Evolutionary conservation across 2,329 filamentous ascomycete species (phyloP).

Genomic region (Monosporascus sp.): DNA sequence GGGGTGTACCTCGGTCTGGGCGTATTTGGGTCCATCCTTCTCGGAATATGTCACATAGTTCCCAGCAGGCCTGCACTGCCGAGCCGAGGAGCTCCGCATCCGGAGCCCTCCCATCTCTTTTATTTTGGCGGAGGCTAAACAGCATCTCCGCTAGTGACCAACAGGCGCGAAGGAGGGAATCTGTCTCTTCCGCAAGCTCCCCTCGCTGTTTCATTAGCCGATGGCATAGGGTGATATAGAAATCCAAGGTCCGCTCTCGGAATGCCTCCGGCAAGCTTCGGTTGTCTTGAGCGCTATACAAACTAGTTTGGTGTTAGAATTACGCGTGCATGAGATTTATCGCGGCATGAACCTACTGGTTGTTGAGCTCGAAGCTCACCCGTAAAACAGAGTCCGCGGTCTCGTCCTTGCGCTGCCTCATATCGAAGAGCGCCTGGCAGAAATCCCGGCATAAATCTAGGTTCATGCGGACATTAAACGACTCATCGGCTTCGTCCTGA

Average conservation of each 20-base stretch:
- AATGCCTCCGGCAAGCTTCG: slow-evolving; percentile 79
- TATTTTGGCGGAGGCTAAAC: slow-evolving; percentile 81
- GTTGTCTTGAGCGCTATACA: slow-evolving; percentile 84
- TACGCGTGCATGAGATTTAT: background rate
- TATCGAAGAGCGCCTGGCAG: slow-evolving; percentile 85
- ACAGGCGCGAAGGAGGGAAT: slow-evolving; percentile 77
- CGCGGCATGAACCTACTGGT: slow-evolving; percentile 55
- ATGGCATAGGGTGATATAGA: slow-evolving; percentile 91
- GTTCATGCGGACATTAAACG: slow-evolving; percentile 65
- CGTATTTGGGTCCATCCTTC: slow-evolving; percentile 87
- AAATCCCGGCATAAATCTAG: slow-evolving; percentile 88
- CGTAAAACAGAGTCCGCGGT: slow-evolving; percentile 78
- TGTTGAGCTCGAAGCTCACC: slow-evolving; percentile 93
- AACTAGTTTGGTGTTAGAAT: slow-evolving; percentile 32
- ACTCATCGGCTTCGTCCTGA: slow-evolving; percentile 62
- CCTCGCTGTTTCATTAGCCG: slow-evolving; percentile 92
- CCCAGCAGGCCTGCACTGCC: slow-evolving; percentile 90
- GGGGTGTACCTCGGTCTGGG: slow-evolving; percentile 79
- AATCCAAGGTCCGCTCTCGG: slow-evolving; percentile 83
- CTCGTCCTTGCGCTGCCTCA: slow-evolving; percentile 72
- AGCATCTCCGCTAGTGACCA: slow-evolving; percentile 92
- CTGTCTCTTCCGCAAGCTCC: slow-evolving; percentile 73
- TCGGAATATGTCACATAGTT: slow-evolving; percentile 86
- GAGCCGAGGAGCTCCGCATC: slow-evolving; percentile 84
- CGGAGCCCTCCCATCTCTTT: slow-evolving; percentile 63